Evolutionary conservation across 2,329 filamentous ascomycete genomes (phyloP).

Genomic region (Cephalotrichum gorgonifer): DNA sequence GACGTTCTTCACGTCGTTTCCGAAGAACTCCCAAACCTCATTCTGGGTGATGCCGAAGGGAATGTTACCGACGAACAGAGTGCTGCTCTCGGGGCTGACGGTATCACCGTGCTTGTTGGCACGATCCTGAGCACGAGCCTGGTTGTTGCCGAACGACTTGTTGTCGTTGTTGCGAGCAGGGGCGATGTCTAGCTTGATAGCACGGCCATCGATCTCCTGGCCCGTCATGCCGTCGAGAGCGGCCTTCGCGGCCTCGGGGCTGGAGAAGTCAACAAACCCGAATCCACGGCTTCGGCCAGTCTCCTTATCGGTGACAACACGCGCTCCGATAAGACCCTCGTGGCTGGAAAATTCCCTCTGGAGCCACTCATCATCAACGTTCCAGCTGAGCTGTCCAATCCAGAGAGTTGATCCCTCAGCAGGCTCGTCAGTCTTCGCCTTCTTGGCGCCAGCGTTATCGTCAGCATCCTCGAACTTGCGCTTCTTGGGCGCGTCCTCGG

Average conservation of each 20-base stretch:
- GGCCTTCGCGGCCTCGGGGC: slow-evolving; percentile 54
- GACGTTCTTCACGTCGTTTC: slow-evolving; percentile 64
- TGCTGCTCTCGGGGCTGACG: slow-evolving; percentile 70
- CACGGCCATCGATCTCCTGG: slow-evolving; percentile 61
- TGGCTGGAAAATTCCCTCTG: slow-evolving; percentile 72
- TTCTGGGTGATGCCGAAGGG: slow-evolving; percentile 77
- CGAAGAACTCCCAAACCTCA: slow-evolving; percentile 63
- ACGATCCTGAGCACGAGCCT: slow-evolving; percentile 51
- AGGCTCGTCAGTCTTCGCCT: slow-evolving; percentile 50
- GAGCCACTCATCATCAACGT: slow-evolving; percentile 74
- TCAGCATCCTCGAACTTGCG: slow-evolving; percentile 35
- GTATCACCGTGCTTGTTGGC: slow-evolving; percentile 67
- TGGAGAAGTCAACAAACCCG: slow-evolving; percentile 82
- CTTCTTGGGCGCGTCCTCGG: slow-evolving; percentile 33
- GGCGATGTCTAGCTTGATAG: slow-evolving; percentile 71
- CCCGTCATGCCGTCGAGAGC: slow-evolving; percentile 68
- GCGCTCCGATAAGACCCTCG: slow-evolving; percentile 60
- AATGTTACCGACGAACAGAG: slow-evolving; percentile 86
- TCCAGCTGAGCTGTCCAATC: slow-evolving; percentile 85
- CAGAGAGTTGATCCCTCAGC: slow-evolving; percentile 59
- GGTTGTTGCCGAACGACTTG: slow-evolving; percentile 24
- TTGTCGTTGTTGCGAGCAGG: slow-evolving; percentile 36
- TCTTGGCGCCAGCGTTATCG: slow-evolving; percentile 48
- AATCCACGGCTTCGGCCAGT: slow-evolving; percentile 81
- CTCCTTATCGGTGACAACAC: slow-evolving; percentile 75